Percentiles rank a stretch among this genome's conserved stretches.
phyloP scores from a whole-genome alignment of 2,329 filamentous ascomycete genomes.

The Exophiala spinifera region DNA sequence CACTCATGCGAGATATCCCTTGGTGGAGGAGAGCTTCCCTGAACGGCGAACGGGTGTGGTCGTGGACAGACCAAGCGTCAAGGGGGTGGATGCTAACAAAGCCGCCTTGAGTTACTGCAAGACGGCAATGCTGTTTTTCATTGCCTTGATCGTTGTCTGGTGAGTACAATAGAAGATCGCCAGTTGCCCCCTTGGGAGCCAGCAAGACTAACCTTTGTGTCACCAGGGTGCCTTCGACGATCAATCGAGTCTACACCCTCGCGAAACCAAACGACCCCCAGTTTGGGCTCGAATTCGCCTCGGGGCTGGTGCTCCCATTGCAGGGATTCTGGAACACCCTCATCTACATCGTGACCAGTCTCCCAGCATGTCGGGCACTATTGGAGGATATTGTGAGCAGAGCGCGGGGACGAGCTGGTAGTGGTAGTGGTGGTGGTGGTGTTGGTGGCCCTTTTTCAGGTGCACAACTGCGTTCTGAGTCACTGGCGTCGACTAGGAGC shows the following conservation, averaged over 20 bases:
- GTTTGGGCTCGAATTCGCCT: conserved; percentile 64
- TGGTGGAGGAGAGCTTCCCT: conserved; percentile 1
- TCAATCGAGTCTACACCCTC: conserved; percentile 72
- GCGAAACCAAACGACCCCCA: conserved; percentile 52
- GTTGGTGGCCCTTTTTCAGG: neutral
- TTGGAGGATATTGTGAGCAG: conserved; percentile 5
- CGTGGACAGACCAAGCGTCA: conserved; percentile 2
- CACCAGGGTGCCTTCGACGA: conserved; percentile 61
- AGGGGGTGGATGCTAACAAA: conserved; percentile 33
- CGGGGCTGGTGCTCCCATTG: conserved; percentile 71
- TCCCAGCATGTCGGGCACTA: conserved; percentile 56
- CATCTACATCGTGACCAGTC: conserved; percentile 71
- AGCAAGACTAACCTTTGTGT: conserved; percentile 1
- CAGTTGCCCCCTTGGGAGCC: neutral
- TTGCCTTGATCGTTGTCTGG: conserved; percentile 44
- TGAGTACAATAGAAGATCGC: neutral
- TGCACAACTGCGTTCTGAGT: neutral
- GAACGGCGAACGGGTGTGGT: conserved; percentile 5
- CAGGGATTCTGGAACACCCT: conserved; percentile 83
- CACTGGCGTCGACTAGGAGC: neutral
- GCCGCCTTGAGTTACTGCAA: conserved; percentile 41
- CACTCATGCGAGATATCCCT: conserved; percentile 3
- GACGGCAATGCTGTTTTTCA: conserved; percentile 40
- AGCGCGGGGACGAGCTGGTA: too few species aligned
- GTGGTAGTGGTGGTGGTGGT: too few species aligned